Base-by-base conservation (phyloP, 768 basidiomycete species). In the Pleurotus sapidus region DNA sequence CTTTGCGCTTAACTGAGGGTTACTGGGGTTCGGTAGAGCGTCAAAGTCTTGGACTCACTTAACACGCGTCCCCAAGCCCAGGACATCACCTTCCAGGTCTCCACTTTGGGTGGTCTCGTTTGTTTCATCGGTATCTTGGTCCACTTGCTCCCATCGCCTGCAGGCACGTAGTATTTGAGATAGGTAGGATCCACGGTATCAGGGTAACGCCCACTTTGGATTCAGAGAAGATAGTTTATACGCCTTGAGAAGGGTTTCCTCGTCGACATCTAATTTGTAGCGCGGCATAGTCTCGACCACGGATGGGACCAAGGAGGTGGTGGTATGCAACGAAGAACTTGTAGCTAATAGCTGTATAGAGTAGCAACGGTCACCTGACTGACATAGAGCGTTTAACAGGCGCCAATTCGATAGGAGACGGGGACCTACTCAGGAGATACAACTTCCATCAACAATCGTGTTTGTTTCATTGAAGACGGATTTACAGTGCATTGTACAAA, bases 141-240 rank as follows among this genome's bases (percentile, higher is more conserved):
- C 89, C 2, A 93, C 79, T 51, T 93, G 89, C 69, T 96, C 93
- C 95, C 95, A 97, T 72, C 86, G 79, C 62, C 93, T 93, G 61
- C 58, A 57, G 15, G 39, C 20, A 39, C 50, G 43, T 59, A 17
- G 3, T 37, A 54, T 46, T 46, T 24, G 49, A 46, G 39, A 12
- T 18, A 59, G 45, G 34, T 43, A 9, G 38, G 40, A 49, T 25
- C 17, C 17, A 5, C 47, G 30, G 17, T 14, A 59, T 15, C 42
- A 39, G 12, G 38, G 27, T 4, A 45, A 24, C 30, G 60, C 76
- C 64, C 79, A 93, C 91, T 77, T 84, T 37, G 95, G 95, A 39
- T 81, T 75, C 42, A 93, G 74, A 18, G 84, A 85, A 11, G 88
- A 87, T 46, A 98, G 81, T 59, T 87, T 88, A 67, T 98, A 98